Conservation (phyloP, 495 filamentous ascomycete genomes). For the Lasiosphaeria miniovina region DNA sequence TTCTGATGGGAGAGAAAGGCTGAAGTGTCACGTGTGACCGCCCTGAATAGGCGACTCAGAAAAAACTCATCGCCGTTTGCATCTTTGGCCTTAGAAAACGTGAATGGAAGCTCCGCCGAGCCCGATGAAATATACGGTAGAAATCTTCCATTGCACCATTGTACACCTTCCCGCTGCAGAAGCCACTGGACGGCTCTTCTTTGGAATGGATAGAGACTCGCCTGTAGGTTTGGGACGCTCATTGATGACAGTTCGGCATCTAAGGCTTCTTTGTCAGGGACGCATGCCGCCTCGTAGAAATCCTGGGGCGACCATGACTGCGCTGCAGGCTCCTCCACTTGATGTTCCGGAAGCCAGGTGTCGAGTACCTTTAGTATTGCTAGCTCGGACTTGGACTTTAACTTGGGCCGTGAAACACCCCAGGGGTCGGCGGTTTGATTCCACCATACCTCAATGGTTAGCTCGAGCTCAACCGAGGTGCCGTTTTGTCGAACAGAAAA, state of each 20-base stretch:
- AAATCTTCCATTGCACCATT: slow-evolving; percentile 27
- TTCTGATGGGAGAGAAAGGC: slow-evolving; percentile 42
- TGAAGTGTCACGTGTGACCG: slow-evolving; percentile 52
- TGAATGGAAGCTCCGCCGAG: slow-evolving; percentile 12
- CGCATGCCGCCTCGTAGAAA: slow-evolving; percentile 45
- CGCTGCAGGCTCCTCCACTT: not conserved
- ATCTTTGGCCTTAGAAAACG: slow-evolving; percentile 26
- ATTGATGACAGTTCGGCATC: slow-evolving; percentile 23
- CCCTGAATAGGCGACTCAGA: slow-evolving; percentile 63
- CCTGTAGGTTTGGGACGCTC: slow-evolving; percentile 27
- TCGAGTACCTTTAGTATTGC: slow-evolving; percentile 20
- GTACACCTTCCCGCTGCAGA: slow-evolving; percentile 41
- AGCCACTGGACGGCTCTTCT: slow-evolving; percentile 45
- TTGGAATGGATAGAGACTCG: slow-evolving; percentile 46
- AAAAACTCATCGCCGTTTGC: slow-evolving; percentile 30
- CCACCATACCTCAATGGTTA: slow-evolving; percentile 26
- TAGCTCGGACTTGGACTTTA: slow-evolving; percentile 10
- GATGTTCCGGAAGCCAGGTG: slow-evolving; percentile 27
- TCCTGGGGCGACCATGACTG: slow-evolving; percentile 35
- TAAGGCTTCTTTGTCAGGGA: slow-evolving; percentile 28
- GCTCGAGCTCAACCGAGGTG: slow-evolving; percentile 8
- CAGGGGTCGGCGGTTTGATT: slow-evolving; percentile 20
- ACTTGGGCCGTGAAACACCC: slow-evolving; percentile 9
- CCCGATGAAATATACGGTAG: slow-evolving; percentile 4
- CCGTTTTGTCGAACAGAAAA: slow-evolving; percentile 19